Percentiles rank a stretch among this genome's conserved stretches.
These are phyloP conservation scores for Dactylellina cionopaga DNA, from an alignment of 2,329 filamentous ascomycete genomes.

Conservation along the genomic window DNA sequence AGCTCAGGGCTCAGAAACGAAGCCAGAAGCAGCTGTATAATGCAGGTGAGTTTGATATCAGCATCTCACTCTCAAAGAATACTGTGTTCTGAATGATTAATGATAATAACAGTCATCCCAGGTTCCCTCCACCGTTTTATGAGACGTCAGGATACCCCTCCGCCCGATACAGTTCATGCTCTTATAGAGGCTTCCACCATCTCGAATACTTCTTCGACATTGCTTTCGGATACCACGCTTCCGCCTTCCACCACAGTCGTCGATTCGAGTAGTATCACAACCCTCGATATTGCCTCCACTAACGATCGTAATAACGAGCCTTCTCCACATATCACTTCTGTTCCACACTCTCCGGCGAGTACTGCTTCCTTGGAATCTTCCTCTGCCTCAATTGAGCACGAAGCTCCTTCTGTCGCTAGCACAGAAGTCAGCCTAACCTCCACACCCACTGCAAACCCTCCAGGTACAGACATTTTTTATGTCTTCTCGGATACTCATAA, in stretches of 20 bases:
- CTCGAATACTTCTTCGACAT: too few species aligned
- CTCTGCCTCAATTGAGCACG: too few species aligned
- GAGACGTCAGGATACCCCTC: slow-evolving; percentile 35
- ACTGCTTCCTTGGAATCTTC: too few species aligned
- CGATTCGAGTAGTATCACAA: too few species aligned
- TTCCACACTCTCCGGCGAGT: not conserved
- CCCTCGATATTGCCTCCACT: slow-evolving; percentile 21
- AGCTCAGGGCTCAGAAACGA: slow-evolving; percentile 40
- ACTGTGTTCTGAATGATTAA: too few species aligned
- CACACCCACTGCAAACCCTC: too few species aligned
- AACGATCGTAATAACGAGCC: slow-evolving; percentile 30
- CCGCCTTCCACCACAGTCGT: slow-evolving; percentile 3
- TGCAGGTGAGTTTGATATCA: slow-evolving; percentile 1
- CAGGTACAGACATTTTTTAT: too few species aligned
- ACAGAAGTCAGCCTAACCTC: too few species aligned
- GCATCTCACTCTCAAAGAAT: too few species aligned
- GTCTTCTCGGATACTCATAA: too few species aligned
- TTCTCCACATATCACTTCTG: slow-evolving; percentile 11
- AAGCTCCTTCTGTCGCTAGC: too few species aligned
- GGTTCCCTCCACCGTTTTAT: slow-evolving; percentile 25
- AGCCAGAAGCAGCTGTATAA: slow-evolving; percentile 17
- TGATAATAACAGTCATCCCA: not conserved
- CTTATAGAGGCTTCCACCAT: slow-evolving; percentile 4
- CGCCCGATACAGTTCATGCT: not conserved
- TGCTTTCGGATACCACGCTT: slow-evolving; percentile 12